phyloP scores from a whole-genome alignment of 2,329 filamentous ascomycete genomes.

The Fusarium chaquense region DNA sequence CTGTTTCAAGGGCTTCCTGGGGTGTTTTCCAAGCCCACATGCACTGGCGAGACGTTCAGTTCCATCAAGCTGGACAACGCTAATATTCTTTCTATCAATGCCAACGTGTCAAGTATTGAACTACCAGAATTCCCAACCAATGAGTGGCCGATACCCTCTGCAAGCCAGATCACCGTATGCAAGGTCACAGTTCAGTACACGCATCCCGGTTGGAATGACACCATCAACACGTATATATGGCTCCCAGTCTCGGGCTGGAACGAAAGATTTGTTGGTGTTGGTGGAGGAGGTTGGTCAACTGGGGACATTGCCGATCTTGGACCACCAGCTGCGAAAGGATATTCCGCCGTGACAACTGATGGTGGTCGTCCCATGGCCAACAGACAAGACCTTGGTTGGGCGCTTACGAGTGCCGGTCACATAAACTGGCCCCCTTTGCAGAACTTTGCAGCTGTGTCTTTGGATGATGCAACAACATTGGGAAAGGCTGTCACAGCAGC shows the following conservation, averaged over 20 bases:
- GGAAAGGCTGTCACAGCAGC: slow-evolving; percentile 57
- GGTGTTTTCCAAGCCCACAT: neutral
- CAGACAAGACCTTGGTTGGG: slow-evolving; percentile 23
- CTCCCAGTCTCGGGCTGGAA: slow-evolving; percentile 35
- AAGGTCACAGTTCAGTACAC: slow-evolving; percentile 25
- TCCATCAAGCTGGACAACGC: slow-evolving; percentile 3
- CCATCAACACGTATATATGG: slow-evolving; percentile 19
- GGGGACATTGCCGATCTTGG: slow-evolving; percentile 3
- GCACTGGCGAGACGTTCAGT: neutral
- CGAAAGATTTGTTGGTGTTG: slow-evolving; percentile 24
- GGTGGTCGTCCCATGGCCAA: slow-evolving; percentile 8
- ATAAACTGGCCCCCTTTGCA: slow-evolving; percentile 45
- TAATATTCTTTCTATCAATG: neutral
- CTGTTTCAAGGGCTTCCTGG: neutral
- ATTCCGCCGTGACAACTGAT: slow-evolving; percentile 26
- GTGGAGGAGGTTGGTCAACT: slow-evolving; percentile 32
- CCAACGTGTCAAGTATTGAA: neutral
- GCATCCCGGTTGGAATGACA: slow-evolving; percentile 33
- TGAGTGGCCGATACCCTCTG: slow-evolving; percentile 5
- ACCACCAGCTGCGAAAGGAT: slow-evolving; percentile 11
- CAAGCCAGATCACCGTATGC: neutral
- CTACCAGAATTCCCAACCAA: neutral
- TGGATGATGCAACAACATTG: slow-evolving; percentile 53
- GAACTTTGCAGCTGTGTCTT: slow-evolving; percentile 45
- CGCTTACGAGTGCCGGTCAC: slow-evolving; percentile 29